Base-by-base conservation (phyloP, 306 rosid species). In the Corylus heterophylla region DNA sequence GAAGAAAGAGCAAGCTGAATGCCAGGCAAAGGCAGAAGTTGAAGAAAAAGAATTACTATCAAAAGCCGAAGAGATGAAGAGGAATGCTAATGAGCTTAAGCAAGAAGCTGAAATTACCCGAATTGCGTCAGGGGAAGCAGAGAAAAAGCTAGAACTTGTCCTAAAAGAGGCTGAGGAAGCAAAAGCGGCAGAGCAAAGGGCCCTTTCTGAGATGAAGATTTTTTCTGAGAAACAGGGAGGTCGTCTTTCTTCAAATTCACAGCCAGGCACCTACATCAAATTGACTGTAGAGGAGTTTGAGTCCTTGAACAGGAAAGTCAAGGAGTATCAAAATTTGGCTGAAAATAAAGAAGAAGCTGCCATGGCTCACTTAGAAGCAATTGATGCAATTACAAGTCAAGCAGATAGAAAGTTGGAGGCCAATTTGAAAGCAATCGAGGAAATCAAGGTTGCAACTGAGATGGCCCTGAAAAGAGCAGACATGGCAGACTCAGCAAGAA, bases 381-480 rank as follows among this genome's bases (percentile, higher is more conserved):
- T 88, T 58, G 79, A 63, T 18, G 71, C 56, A 20, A 88, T 93
- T 80, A 89, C 79, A 64, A 78, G 16, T 31, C 91, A 88, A 76
- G 78, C 75, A n/a, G 86, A 82, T 54, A 86, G 52, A 49, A 92
- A 86, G 82, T 52, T 89, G 80, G 92, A 90, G 79, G 92, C 90
- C 31, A 87, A 74, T 62, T 55, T 87, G 76, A 94, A 83, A 76
- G 89, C 87, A 9, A 89, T 92, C 20, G 93, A 92, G 78, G 91
- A 89, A 76, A 92, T 90, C 48, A 81, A 85, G 81, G 78, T 54
- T 20, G 97, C 96, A 54, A 88, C 92, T 10, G 90, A 90, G 29
- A 55, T 87, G 14, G 97, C 96, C 50, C 54, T 94, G 83, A 88
- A 79, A 84, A 77, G 85, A 12, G 91, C 94, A 83, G 92, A 88